A percentile compares a stretch with the other conserved stretches of the same genome.
Conservation (phyloP, 2,329 filamentous ascomycete species). For the Shiraia bambusicola region DNA sequence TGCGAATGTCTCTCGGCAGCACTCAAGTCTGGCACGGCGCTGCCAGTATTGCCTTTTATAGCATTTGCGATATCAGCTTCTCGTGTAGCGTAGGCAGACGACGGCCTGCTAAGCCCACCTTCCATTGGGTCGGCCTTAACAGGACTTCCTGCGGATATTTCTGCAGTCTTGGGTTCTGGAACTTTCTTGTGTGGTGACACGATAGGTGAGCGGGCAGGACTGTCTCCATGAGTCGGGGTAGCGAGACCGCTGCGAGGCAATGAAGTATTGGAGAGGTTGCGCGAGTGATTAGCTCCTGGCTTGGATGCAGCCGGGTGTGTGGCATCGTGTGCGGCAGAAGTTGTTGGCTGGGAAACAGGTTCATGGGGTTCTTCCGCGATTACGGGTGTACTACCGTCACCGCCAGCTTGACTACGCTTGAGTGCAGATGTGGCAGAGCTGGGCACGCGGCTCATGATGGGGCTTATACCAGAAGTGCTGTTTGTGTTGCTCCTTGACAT, state of each 20-base stretch:
- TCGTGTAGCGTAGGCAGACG: constrained; percentile 33
- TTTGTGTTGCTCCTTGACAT: constrained; percentile 63
- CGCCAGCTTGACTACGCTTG: constrained; percentile 44
- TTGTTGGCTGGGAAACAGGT: constrained; percentile 40
- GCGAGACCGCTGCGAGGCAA: constrained; percentile 56
- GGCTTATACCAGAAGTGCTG: constrained; percentile 64
- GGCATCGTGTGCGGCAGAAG: constrained; percentile 30
- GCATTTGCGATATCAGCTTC: constrained; percentile 43
- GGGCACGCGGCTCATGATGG: constrained; percentile 63
- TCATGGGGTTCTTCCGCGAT: constrained; percentile 57
- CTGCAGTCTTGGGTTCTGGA: constrained; percentile 52
- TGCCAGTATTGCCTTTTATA: constrained; percentile 24
- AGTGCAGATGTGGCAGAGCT: constrained; percentile 46
- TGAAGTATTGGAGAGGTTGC: constrained; percentile 43
- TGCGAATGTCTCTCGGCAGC: constrained; percentile 39
- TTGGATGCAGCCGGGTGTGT: constrained; percentile 36
- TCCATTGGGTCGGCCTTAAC: constrained; percentile 29
- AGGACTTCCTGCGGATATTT: constrained; percentile 47
- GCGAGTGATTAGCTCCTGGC: constrained; percentile 43
- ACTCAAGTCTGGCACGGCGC: constrained; percentile 23
- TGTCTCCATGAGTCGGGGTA: constrained; percentile 60
- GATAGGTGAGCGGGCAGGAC: constrained; percentile 61
- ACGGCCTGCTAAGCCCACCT: constrained; percentile 27
- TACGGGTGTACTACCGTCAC: constrained; percentile 51
- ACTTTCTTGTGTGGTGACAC: constrained; percentile 50